Conservation (phyloP, 441 rosid species). For the Gossypium armourianum region DNA sequence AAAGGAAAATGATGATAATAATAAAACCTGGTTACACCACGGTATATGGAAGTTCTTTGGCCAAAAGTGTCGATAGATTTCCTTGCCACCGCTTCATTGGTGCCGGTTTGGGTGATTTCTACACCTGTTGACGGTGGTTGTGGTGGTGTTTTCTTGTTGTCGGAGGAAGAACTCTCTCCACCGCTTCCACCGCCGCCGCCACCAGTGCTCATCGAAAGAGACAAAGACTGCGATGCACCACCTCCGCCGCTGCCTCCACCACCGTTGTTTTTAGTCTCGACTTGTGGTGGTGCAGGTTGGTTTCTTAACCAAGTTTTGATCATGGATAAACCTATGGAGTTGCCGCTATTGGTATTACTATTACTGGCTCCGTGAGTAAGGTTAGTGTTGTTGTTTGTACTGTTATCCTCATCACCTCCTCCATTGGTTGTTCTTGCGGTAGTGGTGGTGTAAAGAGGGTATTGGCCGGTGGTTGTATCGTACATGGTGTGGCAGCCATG, state of each 20-base stretch:
- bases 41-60: constrained; percentile 59
- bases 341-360: constrained; percentile 12
- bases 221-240: constrained; percentile 38
- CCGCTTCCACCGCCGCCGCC: constrained; percentile 22
- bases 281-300: constrained; percentile 39
- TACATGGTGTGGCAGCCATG: constrained; percentile 19
- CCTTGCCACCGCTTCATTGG: constrained; percentile 37
- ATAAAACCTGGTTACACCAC: constrained; percentile 52
- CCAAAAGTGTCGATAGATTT: constrained; percentile 50
- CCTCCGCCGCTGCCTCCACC: constrained; percentile 28
- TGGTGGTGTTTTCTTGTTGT: constrained; percentile 29
- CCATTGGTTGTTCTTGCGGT: constrained; percentile 14
- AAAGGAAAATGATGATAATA: too few species aligned
- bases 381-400: too few species aligned
- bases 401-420: constrained; percentile 14
- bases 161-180: constrained; percentile 27
- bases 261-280: constrained; percentile 20
- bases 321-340: constrained; percentile 61
- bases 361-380: too few species aligned
- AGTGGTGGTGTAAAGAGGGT: constrained; percentile 19
- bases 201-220: constrained; percentile 52
- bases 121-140: background rate
- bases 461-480: constrained; percentile 16
- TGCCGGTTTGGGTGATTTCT: constrained; percentile 19
- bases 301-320: constrained; percentile 66